Evolutionary conservation across 768 basidiomycete species (phyloP), one percentile per base, ranked within the genome.

Genomic region (Hebeloma cylindrosporum): DNA sequence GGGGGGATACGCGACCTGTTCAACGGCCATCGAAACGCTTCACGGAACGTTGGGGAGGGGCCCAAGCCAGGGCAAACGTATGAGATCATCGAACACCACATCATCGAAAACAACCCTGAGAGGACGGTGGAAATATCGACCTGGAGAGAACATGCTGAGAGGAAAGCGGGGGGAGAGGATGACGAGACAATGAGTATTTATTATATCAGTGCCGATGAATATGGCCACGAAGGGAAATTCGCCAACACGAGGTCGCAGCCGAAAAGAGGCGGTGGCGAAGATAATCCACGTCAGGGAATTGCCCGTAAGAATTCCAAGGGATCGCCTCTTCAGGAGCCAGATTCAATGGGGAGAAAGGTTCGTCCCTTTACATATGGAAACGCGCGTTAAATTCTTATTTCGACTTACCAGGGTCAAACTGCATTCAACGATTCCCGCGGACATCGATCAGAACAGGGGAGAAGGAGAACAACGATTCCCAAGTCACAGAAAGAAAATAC

Each of bases 141-240:
- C 7, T 83, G 81, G 81, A 64, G 79, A 25, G 75, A 81, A 53
- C 73, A 76, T 32, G 75, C 78, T 0, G 72, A 73, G 3, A 60
- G 66, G 40, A 69, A 73, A 40, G 59, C 63, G 7, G 62, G 59
- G 31, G 52, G 59, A 23, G 58, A 64, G 16, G 60, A 65, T 25
- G 66, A 66, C 5, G 71, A 70, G 36, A 62, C 49, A 29, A 67
- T 74, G 62, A 75, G 74, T 43, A 65, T 78, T 22, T 75, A 74
- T 59, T 76, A 69, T 55, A 57, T 74, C 46, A 66, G 62, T 38
- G 58, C 67, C 4, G 63, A 63, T 17, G 68, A 69, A 14, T 69
- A 65, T 53, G 59, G 53, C 28, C 52, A 46, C 42, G 63, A 56
- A 11, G 56, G 36, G n/a, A 58, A 62, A 13, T 59, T 52, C 8